These are phyloP conservation scores for Tetrahymena malaccensis DNA, from an alignment of 73 alveolate genomes.

Conservation along the genomic window DNA sequence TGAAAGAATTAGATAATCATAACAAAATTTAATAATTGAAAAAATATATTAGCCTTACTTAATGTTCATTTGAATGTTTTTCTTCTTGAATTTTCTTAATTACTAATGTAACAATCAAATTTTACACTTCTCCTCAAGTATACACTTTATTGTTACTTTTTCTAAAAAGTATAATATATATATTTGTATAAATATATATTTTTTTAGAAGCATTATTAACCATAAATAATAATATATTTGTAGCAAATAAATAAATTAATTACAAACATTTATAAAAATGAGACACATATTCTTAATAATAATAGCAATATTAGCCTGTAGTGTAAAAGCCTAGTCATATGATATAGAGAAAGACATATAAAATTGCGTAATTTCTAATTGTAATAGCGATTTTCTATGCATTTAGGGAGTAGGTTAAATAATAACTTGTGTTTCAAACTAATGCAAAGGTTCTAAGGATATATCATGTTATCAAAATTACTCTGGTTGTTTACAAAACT, in stretches of 20 bases:
- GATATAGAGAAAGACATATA: not conserved
- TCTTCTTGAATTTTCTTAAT: not conserved
- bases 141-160: not conserved
- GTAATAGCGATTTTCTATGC: not conserved
- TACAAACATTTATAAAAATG: not conserved
- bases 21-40: too few species aligned
- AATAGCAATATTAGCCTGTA: not conserved
- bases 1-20: too few species aligned
- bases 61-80: not conserved
- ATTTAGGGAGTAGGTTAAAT: not conserved
- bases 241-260: not conserved
- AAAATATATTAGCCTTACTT: too few species aligned
- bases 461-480: not conserved
- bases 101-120: not conserved
- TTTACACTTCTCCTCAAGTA: not conserved
- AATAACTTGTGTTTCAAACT: not conserved
- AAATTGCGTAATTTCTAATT: not conserved
- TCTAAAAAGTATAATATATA: too few species aligned
- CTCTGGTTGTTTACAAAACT: not conserved
- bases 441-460: not conserved
- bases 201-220: not conserved
- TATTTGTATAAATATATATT: too few species aligned
- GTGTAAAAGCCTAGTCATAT: not conserved
- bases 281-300: not conserved
- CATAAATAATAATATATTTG: not conserved